A percentile compares a stretch with the other conserved stretches of the same genome.
phyloP scores from a whole-genome alignment of 768 basidiomycete genomes.

The Baorangia bicolor region DNA sequence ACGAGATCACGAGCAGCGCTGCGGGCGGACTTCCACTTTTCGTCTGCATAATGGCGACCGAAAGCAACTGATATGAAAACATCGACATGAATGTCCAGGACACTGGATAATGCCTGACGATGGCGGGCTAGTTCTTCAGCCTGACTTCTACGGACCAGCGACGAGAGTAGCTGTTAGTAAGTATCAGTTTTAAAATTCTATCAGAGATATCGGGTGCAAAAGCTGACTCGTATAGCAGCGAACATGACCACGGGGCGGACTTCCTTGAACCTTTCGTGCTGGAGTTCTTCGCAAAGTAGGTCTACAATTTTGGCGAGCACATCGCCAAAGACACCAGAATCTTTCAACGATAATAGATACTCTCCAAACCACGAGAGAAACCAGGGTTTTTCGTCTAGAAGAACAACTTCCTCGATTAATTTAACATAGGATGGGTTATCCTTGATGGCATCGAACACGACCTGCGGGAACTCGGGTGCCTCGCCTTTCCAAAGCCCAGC shows the following conservation, averaged over 20 bases:
- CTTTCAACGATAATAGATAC: slow-evolving; percentile 56
- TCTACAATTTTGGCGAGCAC: slow-evolving; percentile 70
- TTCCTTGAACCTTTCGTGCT: slow-evolving; percentile 68
- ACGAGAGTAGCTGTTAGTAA: slow-evolving; percentile 32
- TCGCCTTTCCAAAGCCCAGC: slow-evolving; percentile 67
- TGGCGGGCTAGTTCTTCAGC: slow-evolving; percentile 26
- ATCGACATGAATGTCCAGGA: slow-evolving; percentile 52
- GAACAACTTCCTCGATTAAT: slow-evolving; percentile 39
- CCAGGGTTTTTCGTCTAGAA: slow-evolving; percentile 42
- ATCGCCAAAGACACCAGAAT: slow-evolving; percentile 51
- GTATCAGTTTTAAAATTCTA: slow-evolving; percentile 6
- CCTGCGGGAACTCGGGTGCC: slow-evolving; percentile 68
- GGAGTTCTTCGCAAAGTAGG: slow-evolving; percentile 78
- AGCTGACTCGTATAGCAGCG: slow-evolving; percentile 61
- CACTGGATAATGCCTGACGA: slow-evolving; percentile 33
- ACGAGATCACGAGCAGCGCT: slow-evolving; percentile 42
- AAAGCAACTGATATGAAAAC: slow-evolving; percentile 49
- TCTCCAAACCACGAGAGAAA: slow-evolving; percentile 65
- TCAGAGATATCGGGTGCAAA: not conserved
- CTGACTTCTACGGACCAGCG: slow-evolving; percentile 34
- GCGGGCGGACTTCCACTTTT: slow-evolving; percentile 45
- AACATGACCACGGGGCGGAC: slow-evolving; percentile 60
- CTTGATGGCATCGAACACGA: slow-evolving; percentile 80
- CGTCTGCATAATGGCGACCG: slow-evolving; percentile 35
- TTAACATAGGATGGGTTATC: slow-evolving; percentile 63